These are phyloP conservation scores for Ceratobasidium sp. DNA, from an alignment of 1,284 basidiomycete species.

Conservation along the genomic window DNA sequence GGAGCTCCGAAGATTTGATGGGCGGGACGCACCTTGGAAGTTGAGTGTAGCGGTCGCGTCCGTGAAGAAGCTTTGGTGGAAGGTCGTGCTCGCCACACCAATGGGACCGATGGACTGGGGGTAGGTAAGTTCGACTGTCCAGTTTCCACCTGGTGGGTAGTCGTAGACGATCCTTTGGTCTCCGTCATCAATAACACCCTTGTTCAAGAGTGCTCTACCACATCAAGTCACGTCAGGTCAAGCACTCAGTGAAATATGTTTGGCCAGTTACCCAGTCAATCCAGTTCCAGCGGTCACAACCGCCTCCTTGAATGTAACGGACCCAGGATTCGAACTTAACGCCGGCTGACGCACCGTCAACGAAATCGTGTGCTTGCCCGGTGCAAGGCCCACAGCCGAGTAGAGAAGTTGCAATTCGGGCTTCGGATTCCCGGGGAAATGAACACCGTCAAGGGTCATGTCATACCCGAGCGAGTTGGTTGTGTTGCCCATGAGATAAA, in stretches of 20 bases:
- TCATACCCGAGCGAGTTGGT: conserved; percentile 39
- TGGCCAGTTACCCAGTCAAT: conserved; percentile 13
- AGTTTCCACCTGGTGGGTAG: conserved; percentile 15
- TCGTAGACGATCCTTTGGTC: conserved; percentile 26
- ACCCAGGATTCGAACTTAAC: conserved; percentile 14
- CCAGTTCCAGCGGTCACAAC: conserved; percentile 38
- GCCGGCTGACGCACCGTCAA: conserved; percentile 37
- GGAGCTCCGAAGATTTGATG: background rate
- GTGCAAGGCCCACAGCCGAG: conserved; percentile 23
- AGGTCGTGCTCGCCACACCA: conserved; percentile 19
- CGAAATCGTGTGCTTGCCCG: conserved; percentile 23
- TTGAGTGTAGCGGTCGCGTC: conserved; percentile 36
- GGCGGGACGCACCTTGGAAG: conserved; percentile 25
- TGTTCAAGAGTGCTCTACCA: conserved; percentile 27
- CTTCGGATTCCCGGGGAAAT: conserved; percentile 32
- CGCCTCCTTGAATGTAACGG: conserved; percentile 31
- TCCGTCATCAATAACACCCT: conserved; percentile 8
- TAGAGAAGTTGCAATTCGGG: conserved; percentile 16
- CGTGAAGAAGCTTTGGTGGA: conserved; percentile 35
- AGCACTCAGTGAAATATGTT: too few relatives aligned
- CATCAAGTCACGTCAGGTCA: background rate
- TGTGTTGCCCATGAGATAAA: conserved; percentile 42
- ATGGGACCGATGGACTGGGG: conserved; percentile 4
- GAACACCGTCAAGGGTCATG: conserved; percentile 26
- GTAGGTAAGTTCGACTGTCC: conserved; percentile 28